Base-by-base conservation (phyloP, 257 asterid genomes). In the Anisodus tanguticus region DNA sequence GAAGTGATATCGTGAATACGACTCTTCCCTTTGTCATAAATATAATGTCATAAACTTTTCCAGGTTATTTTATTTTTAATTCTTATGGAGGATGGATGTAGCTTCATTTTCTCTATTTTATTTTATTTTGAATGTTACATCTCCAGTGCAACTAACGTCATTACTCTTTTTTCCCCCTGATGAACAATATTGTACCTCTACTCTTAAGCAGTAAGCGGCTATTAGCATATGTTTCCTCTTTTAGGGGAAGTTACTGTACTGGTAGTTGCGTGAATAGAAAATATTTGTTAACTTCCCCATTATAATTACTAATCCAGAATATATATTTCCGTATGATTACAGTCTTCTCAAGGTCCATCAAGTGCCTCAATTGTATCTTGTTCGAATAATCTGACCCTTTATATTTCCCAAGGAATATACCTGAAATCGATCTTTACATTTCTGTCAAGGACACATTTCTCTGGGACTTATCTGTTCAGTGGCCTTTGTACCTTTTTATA, bases 311-410 rank as follows among this genome's bases (percentile, higher is more conserved):
- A 74, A 74, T 74, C 62, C 49, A 12, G 43, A 49, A 10, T 53
- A 19, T 74, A 49, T 49, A 12, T 74, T 49, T 74, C 62, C 11
- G 11, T 74, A 22, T 74, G 80, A 45, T 47, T 72, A 9, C 7
- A 74, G 45, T 49, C 41, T 74, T 74, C 45, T 74, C 62, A 31
- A 74, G 81, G 59, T 74, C 19, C 81, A 49, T 49, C 62, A 49
- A 22, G 26, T 74, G 19, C 81, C 62, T 49, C 19, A 31, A 22
- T 49, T 19, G 17, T 49, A 74, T 6, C 59, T 49, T 49, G 22
- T 22, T 49, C 4, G 62, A 22, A 19, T 74, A 74, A 74, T 49
- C 62, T 74, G 7, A 16, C 41, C 81, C 62, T 74, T 74, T 49
- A 49, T 49, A 49, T 49, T 72, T 51, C 81, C 22, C 22, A 22